Evolutionary conservation across 805 yeast species (phyloP).

Genomic region (Saccharomycopsis capsularis): DNA sequence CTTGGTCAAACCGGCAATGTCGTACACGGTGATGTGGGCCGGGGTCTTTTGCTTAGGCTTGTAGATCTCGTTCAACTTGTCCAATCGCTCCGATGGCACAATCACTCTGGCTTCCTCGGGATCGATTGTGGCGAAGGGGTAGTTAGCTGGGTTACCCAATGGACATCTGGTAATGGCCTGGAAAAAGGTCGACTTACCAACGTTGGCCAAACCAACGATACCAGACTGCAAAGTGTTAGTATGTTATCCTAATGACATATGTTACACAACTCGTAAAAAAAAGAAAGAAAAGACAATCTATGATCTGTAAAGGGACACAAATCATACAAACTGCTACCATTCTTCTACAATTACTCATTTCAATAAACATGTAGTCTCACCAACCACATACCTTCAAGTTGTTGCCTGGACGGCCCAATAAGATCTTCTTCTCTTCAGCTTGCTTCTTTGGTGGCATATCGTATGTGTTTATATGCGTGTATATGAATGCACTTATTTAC

Average conservation of each 20-base stretch:
- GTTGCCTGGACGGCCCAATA: constrained; percentile 79
- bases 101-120: constrained; percentile 97
- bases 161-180: constrained; percentile 93
- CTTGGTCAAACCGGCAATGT: constrained; percentile 96
- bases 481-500: too few species aligned
- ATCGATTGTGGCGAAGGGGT: constrained; percentile 96
- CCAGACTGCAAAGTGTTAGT: constrained; percentile 42
- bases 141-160: constrained; percentile 94
- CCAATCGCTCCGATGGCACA: constrained; percentile 88
- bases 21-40: constrained; percentile 87
- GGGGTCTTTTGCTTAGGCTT: constrained; percentile 83
- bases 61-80: constrained; percentile 65
- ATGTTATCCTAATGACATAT: too few species aligned
- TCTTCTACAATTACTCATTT: too few species aligned
- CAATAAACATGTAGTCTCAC: too few species aligned
- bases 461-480: too few species aligned
- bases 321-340: too few species aligned
- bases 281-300: too few species aligned
- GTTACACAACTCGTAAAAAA: too few species aligned
- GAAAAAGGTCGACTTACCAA: constrained; percentile 95
- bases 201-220: constrained; percentile 87
- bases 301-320: too few species aligned
- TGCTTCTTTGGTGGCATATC: constrained; percentile 71
- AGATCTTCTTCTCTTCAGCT: constrained; percentile 62
- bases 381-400: constrained; percentile 42